phyloP scores from a whole-genome alignment of 441 rosid species.

The Mallotus japonicus region DNA sequence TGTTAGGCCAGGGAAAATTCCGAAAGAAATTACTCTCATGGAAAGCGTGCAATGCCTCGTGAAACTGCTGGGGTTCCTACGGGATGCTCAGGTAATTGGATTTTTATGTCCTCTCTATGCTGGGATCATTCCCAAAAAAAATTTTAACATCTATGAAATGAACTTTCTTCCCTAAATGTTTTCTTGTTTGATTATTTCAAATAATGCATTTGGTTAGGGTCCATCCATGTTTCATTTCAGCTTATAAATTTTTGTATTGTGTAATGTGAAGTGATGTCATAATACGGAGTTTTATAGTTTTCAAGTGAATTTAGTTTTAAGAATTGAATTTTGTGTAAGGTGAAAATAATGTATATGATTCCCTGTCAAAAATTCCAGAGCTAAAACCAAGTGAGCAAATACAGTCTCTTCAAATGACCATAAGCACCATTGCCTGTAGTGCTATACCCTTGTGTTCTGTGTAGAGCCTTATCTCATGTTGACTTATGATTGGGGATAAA shows the following conservation, averaged over 20 bases:
- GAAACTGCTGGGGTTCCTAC: background rate
- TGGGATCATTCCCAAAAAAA: no score
- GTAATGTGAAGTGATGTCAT: background rate
- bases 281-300: background rate
- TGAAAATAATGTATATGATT: no score
- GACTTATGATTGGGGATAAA: background rate
- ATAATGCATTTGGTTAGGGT: background rate
- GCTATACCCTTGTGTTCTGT: no score
- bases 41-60: conserved; percentile 5
- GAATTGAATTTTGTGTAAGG: no score
- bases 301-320: background rate
- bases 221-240: background rate
- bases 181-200: no score
- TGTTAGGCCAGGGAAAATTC: conserved; percentile 18
- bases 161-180: background rate
- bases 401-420: no score
- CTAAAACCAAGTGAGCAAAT: no score
- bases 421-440: no score
- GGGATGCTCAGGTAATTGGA: conserved; percentile 7
- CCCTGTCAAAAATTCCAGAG: no score
- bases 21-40: conserved; percentile 15
- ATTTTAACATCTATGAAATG: background rate
- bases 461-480: background rate
- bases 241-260: background rate
- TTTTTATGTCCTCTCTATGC: background rate